Evolutionary conservation across 116 monocot genomes (phyloP).

Genomic region (Trichopus zeylanicus): DNA sequence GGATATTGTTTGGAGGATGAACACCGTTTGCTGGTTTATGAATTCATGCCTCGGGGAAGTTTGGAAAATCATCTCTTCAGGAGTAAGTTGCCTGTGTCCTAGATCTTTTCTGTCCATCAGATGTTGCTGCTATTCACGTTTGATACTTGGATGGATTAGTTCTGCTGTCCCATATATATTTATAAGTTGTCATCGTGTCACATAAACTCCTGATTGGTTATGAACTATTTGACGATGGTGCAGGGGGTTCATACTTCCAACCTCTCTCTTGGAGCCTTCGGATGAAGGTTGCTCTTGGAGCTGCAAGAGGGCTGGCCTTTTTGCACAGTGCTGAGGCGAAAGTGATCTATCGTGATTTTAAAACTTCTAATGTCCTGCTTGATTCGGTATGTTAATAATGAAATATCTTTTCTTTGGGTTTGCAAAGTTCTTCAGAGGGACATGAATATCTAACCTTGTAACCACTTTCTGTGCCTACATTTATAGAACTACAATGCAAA

Average conservation of each 20-base stretch:
- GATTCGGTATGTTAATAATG: constrained; percentile 54
- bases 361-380: constrained; percentile 82
- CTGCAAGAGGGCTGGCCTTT: constrained; percentile 81
- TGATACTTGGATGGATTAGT: no score
- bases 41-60: constrained; percentile 83
- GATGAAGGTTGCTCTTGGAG: constrained; percentile 77
- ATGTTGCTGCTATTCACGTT: no score
- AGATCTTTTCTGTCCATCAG: background rate
- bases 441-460: background rate
- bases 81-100: constrained; percentile 31
- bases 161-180: background rate
- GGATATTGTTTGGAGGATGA: constrained; percentile 83
- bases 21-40: constrained; percentile 74
- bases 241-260: constrained; percentile 74
- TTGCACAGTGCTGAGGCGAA: constrained; percentile 52
- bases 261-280: constrained; percentile 79
- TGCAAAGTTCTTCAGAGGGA: background rate
- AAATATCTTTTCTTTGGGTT: background rate
- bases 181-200: no score
- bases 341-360: constrained; percentile 92
- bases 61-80: constrained; percentile 87
- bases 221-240: constrained; percentile 3
- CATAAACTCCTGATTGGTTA: no score
- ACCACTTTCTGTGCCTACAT: background rate
- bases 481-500: constrained; percentile 79